These are phyloP conservation scores for Meyerozyma elateridarum DNA, from an alignment of 1,139 yeast species.

Conservation along the genomic window DNA sequence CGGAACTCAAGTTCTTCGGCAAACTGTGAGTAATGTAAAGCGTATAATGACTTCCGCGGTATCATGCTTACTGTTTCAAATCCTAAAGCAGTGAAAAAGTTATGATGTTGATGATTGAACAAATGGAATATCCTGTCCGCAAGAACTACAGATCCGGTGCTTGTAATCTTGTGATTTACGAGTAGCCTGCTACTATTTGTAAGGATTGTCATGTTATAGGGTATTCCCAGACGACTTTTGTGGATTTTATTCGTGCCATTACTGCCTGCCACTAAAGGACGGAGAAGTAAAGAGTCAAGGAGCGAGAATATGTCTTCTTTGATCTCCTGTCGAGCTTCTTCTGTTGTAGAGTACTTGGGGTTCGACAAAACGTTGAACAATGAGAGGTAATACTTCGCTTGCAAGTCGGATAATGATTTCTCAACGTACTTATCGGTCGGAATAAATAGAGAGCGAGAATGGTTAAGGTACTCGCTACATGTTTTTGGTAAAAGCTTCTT, in stretches of 20 bases:
- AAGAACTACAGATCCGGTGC: constrained; percentile 40
- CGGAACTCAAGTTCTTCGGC: constrained; percentile 69
- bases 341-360: constrained; percentile 21
- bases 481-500: constrained; percentile 15
- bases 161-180: constrained; percentile 15
- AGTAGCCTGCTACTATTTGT: constrained; percentile 7
- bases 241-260: constrained; percentile 22
- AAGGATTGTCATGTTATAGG: constrained; percentile 4
- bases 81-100: constrained; percentile 28
- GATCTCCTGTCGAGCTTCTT: constrained; percentile 31
- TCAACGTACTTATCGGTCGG: constrained; percentile 31
- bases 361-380: constrained; percentile 20
- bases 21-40: constrained; percentile 61
- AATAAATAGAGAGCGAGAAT: constrained; percentile 28
- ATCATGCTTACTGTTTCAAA: constrained; percentile 41
- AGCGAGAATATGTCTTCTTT: constrained; percentile 25
- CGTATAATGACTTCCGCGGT: constrained; percentile 70
- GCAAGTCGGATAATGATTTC: constrained; percentile 23
- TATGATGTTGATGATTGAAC: constrained; percentile 27
- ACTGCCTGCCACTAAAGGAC: constrained; percentile 26
- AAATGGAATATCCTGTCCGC: constrained; percentile 63
- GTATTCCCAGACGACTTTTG: background rate
- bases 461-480: constrained; percentile 27
- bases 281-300: constrained; percentile 24
- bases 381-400: constrained; percentile 28